Evolutionary conservation across 345 rosid species (phyloP), one percentile per base, ranked within the genome.

Genomic region (Hevea brasiliensis): DNA sequence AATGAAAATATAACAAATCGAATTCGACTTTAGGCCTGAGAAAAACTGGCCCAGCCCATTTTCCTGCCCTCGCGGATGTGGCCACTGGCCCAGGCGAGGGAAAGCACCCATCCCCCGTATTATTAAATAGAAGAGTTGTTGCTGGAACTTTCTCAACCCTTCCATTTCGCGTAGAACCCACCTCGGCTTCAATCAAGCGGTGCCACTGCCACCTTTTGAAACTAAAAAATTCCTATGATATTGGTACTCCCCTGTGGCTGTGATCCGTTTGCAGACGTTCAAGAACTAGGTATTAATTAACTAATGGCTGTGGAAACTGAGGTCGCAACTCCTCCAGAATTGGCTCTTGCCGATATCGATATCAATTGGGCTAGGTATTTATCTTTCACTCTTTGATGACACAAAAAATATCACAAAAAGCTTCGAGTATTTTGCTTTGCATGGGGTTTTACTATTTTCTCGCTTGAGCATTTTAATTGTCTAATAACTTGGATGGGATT

Each of bases 351-450:
- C 1, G 90, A 89, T 71, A 84, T 85, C 65, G 89, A 89, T 77
- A 81, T 86, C 82, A 82, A 89, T 67, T 88, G 90, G 90, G 81
- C 51, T 74, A 88, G 89, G 89, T 13, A 32, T 85, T n/a, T 1
- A 8, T 40, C 53, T 35, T 32, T 11, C 51, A 4, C 37, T 32
- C 4, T 32, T 32, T 32, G 37, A 32, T 4, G n/a, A 1, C 37
- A 32, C 4, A 32, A 32, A 32, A 32, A 32, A 32, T 32, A 32
- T 2, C 37, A 32, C 37, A 32, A 32, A 32, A 32, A 32, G 37
- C 37, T 32, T 32, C 37, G 3, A 32, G 37, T 32, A 11, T 13
- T 61, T 23, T 17, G n/a, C 45, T 35, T 61, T 15, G 8, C 14
- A 11, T 48, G 53, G 53, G 53, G 1, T 48, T 48, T 48, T 13